Evolutionary conservation across 352 stramenopile genomes (phyloP), one percentile per base, ranked within the genome.

Genomic region (Phytopythium vexans): DNA sequence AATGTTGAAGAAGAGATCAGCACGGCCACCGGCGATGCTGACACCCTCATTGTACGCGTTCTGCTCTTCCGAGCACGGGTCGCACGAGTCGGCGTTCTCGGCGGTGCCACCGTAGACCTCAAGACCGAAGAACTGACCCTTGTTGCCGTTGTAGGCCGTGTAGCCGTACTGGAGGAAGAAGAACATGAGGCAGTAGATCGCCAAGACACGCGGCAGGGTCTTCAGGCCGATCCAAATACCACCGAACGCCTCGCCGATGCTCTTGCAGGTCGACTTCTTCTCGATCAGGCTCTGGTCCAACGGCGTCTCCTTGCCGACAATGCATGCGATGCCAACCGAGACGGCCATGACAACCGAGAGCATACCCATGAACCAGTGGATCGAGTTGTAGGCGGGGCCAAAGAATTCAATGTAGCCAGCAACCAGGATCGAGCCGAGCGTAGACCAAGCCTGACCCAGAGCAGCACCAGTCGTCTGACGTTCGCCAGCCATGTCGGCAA

Each of bases 161-260:
- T 64, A 83, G 7, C 70, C 73, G 39, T 77, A 83, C 45, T 72
- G 57, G 1, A 66, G 41, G 27, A 72, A 62, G 55, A 79, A 72
- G 41, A 81, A 71, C 34, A 59, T 58, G 9, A 65, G 34, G 55
- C 49, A 61, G 52, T 77, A 84, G 11, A 77, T 41, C 4, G 37
- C 60, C 0, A 81, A 60, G 1, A 61, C 52, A 12, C 9, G 4
- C 10, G 70, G 62, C 10, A 84, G 60, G 2, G 56, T 62, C 4
- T 52, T 55, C 3, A 84, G 51, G 10, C 67, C 68, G 7, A 58
- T 42, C 12, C 70, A 76, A 5, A 84, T 72, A 0, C 59, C 54
- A 14, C 53, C 39, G 16, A 75, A 68, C 1, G 60, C 66, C 40
- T 64, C n/a, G 4, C 49, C 39, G 21, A 82, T 46, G n/a, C 53